These are phyloP conservation scores for Dipsacomyces acuminosporus DNA, from an alignment of 371 early-diverging fungal genomes.

Conservation along the genomic window DNA sequence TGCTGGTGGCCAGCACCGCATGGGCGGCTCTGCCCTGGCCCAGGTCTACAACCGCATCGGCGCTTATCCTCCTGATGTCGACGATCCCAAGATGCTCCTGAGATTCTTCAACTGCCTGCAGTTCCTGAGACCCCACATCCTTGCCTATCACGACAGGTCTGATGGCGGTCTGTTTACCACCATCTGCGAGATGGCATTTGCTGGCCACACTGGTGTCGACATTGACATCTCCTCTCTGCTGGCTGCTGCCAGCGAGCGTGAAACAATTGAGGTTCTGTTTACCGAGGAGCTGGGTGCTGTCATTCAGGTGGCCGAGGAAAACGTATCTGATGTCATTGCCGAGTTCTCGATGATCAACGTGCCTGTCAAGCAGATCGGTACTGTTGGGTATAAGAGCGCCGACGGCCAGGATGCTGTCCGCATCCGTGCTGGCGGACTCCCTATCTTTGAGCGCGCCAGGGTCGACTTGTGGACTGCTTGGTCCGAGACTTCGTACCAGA, in stretches of 20 bases:
- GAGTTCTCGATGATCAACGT: slow-evolving; percentile 55
- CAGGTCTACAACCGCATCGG: slow-evolving; percentile 90
- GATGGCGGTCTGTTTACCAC: slow-evolving; percentile 94
- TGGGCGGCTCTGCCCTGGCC: slow-evolving; percentile 90
- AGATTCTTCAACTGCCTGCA: slow-evolving; percentile 78
- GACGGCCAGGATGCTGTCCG: slow-evolving; percentile 49
- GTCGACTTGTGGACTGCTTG: slow-evolving; percentile 72
- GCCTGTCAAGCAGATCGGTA: slow-evolving; percentile 53
- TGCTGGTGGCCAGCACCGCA: slow-evolving; percentile 73
- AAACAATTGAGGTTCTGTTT: slow-evolving; percentile 63
- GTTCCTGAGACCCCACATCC: slow-evolving; percentile 45
- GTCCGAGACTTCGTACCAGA: slow-evolving; percentile 85
- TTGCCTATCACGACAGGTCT: slow-evolving; percentile 96
- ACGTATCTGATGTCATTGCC: slow-evolving; percentile 54
- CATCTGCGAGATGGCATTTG: slow-evolving; percentile 91
- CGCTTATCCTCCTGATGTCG: slow-evolving; percentile 76
- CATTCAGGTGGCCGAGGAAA: slow-evolving; percentile 68
- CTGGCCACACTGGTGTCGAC: slow-evolving; percentile 79
- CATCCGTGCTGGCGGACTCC: slow-evolving; percentile 45
- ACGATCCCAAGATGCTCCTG: slow-evolving; percentile 60
- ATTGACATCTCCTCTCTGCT: slow-evolving; percentile 57
- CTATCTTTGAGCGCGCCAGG: slow-evolving; percentile 54
- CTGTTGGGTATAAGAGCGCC: slow-evolving; percentile 59
- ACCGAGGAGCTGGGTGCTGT: slow-evolving; percentile 96
- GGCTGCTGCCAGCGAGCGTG: slow-evolving; percentile 51